These are phyloP conservation scores for Brettanomyces custersianus DNA, from an alignment of 805 yeast genomes.

Conservation along the genomic window DNA sequence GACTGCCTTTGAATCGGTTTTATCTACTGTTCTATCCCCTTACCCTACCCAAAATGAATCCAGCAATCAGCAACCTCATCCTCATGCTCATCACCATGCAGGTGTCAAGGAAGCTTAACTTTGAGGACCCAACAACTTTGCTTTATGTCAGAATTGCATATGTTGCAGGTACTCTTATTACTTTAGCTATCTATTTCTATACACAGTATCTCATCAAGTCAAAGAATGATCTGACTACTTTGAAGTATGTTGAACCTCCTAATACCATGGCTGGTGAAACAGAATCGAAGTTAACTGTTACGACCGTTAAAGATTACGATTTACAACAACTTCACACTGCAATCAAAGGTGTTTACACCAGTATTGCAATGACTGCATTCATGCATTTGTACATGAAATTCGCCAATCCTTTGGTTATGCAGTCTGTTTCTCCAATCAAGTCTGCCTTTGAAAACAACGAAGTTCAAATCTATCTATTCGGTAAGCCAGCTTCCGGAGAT, in stretches of 20 bases:
- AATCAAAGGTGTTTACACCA: conserved; percentile 76
- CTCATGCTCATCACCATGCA: conserved; percentile 97
- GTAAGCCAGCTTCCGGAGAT: conserved; percentile 76
- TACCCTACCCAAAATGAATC: conserved; percentile 58
- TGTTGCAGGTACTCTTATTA: conserved; percentile 52
- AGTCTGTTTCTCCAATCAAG: conserved; percentile 84
- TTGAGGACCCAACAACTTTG: conserved; percentile 72
- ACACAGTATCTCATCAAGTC: conserved; percentile 51
- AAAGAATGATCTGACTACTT: conserved; percentile 84
- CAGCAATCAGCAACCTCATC: conserved; percentile 77
- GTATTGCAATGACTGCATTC: conserved; percentile 94
- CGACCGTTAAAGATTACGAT: conserved; percentile 94
- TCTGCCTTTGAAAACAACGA: conserved; percentile 82
- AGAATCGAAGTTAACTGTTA: conserved; percentile 68
- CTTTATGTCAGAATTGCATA: conserved; percentile 71
- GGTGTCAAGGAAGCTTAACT: conserved; percentile 77
- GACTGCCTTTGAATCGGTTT: too few relatives aligned
- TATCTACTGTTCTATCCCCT: too few relatives aligned
- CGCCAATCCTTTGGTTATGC: conserved; percentile 95
- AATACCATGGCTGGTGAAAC: conserved; percentile 69
- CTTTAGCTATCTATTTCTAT: conserved; percentile 58
- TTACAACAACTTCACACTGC: conserved; percentile 73
- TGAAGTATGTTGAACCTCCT: conserved; percentile 85
- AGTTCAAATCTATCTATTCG: conserved; percentile 84
- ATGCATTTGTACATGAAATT: conserved; percentile 97